Base-by-base conservation (phyloP, 2,329 filamentous ascomycete genomes). In the Aspergillus brasiliensis region DNA sequence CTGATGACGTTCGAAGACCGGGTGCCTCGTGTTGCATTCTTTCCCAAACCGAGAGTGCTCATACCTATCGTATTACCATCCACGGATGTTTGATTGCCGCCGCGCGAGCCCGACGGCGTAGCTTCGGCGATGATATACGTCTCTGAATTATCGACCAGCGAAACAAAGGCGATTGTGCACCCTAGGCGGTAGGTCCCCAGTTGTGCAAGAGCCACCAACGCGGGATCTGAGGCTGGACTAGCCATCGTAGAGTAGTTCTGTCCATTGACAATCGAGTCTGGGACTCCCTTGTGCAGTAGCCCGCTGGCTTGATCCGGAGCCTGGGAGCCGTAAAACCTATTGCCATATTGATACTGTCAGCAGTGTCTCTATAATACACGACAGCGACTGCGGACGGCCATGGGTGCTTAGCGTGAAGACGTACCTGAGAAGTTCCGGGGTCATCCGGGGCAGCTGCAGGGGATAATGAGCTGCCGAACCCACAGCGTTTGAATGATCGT, bases 91-190 rank as follows among this genome's bases (percentile, higher is more conserved):
- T 67, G 63, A 7, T 62, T 53, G 15, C 28, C 27, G 19, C 67
- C 58, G 51, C 62, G 23, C 19, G 67, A 52, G 5, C 81, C 65
- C 1, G 73, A 72, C 5, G 69, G 69, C 1, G 79, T 80, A n/a
- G 82, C 80, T 60, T 84, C 82, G 60, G 82, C 81, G 17, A 85
- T 73, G 37, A 85, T 70, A 60, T 82, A 65, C 61, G 84, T 80
- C 56, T 75, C 66, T 1, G 74, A 67, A 3, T 69, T 68, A 58
- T 84, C 82, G 62, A 84, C 81, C 27, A 84, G 69, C 2, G 81
- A 83, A 49, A 84, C 75, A 27, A 83, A 69, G 2, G 77, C 72
- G 23, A 79, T 75, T 15, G 68, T 69, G 8, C 75, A 77, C 19
- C 75, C 71, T 5, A 83, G 71, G 31, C 77, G 75, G 61, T 79